phyloP scores from a whole-genome alignment of 441 rosid species.

The Manihot esculenta region DNA sequence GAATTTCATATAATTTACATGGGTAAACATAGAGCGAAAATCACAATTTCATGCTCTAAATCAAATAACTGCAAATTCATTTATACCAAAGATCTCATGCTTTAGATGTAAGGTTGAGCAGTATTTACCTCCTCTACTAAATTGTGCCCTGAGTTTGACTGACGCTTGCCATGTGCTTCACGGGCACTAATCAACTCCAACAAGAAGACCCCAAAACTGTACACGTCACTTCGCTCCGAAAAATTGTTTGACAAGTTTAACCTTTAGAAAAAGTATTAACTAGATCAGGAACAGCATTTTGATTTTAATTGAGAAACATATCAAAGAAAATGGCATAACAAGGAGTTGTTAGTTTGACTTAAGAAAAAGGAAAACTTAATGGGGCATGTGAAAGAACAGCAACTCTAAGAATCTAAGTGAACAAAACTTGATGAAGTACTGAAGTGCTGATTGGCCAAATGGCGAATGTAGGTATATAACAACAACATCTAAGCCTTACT shows the following conservation, averaged over 20 bases:
- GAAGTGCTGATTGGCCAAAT: not conserved
- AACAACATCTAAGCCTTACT: no score
- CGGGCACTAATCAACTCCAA: slow-evolving; percentile 44
- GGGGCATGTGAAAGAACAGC: not conserved
- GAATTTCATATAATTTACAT: no score
- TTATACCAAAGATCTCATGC: no score
- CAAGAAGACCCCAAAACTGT: slow-evolving; percentile 49
- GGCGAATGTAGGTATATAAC: no score
- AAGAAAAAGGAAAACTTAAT: not conserved
- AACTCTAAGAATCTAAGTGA: not conserved
- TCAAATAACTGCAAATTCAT: no score
- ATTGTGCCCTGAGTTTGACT: slow-evolving; percentile 17
- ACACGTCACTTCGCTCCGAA: slow-evolving; percentile 40
- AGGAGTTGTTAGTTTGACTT: not conserved
- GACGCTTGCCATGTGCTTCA: slow-evolving; percentile 27
- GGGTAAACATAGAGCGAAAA: no score
- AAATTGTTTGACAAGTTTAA: slow-evolving; percentile 25
- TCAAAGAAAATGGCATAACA: not conserved
- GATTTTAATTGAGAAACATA: not conserved
- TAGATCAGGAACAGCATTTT: not conserved
- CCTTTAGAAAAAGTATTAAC: slow-evolving; percentile 26
- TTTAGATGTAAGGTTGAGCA: not conserved
- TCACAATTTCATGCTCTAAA: no score
- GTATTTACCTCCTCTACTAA: slow-evolving; percentile 35
- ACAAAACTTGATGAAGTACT: not conserved